Percentiles rank a stretch among this genome's conserved stretches.
These are phyloP conservation scores for Umbelopsis sp. DNA, from an alignment of 192 early-diverging fungal genomes.

Conservation along the genomic window DNA sequence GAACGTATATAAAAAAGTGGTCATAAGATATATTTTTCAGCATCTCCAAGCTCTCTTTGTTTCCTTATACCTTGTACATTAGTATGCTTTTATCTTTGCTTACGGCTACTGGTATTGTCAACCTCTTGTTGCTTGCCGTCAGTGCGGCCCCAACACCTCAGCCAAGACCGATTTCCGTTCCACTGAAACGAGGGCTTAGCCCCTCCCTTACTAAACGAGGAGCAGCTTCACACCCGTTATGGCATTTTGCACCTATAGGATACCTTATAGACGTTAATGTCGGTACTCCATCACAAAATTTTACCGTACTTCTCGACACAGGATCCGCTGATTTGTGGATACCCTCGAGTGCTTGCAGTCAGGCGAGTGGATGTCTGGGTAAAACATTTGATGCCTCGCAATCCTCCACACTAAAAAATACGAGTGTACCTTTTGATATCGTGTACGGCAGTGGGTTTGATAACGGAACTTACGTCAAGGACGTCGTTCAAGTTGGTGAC, in stretches of 20 bases:
- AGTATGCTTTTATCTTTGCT: background rate
- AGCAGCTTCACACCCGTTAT: background rate
- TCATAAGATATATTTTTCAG: background rate
- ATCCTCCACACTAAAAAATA: slow-evolving; percentile 26
- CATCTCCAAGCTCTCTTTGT: background rate
- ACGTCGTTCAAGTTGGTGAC: slow-evolving; percentile 24
- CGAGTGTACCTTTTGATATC: slow-evolving; percentile 17
- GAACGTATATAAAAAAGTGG: background rate
- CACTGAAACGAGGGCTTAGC: background rate
- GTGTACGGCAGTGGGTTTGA: slow-evolving; percentile 37
- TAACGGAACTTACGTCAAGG: slow-evolving; percentile 30
- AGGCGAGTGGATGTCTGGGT: slow-evolving; percentile 11
- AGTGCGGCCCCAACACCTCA: background rate
- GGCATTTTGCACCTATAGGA: background rate
- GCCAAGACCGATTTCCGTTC: background rate
- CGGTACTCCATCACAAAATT: slow-evolving; percentile 32
- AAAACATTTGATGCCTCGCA: slow-evolving; percentile 16
- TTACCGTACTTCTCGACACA: slow-evolving; percentile 32
- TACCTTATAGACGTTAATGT: slow-evolving; percentile 2
- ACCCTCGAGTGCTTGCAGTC: slow-evolving; percentile 18
- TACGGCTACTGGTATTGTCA: background rate
- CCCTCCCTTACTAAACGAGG: background rate
- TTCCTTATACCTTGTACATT: background rate
- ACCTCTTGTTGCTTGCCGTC: background rate
- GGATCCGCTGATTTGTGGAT: slow-evolving; percentile 39